Base-by-base conservation (phyloP, 2,329 filamentous ascomycete species). In the Penicillium sp. region DNA sequence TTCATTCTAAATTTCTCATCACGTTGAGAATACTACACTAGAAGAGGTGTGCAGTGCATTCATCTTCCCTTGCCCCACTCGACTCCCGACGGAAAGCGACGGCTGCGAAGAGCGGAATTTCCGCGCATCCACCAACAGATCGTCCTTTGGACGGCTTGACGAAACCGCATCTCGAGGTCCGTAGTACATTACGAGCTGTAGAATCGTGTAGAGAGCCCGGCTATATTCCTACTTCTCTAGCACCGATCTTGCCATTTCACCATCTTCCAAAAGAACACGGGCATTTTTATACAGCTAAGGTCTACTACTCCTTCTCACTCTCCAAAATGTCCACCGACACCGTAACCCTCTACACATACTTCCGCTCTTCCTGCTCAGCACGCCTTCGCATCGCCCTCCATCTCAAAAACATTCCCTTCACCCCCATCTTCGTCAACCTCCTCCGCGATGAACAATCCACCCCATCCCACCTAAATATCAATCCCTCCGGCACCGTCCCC, bases 311-410 rank as follows among this genome's bases (percentile, higher is more conserved):
- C 18, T 27, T 39, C 36, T 27, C 11, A 31, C 31, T 11, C 46
- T 16, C 54, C 65, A 66, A 55, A 58, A 73, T 68, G 35, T 16
- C 24, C 64, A 18, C 64, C 52, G 57, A 62, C 37, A 61, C 59
- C 60, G 57, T 73, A 49, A 73, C 70, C 2, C 80, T 88, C 10
- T 81, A 88, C 75, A 83, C 80, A 60, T 88, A 87, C 75, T 87
- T 83, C 73, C 80, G 84, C 61, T 88, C 86, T 50, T 87, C 85
- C 16, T 88, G 85, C 74, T 83, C 85, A 1, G 85, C 82, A 0
- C 82, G 86, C 13, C 75, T 89, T 5, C 84, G 85, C 47, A 87
- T 88, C 59, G 83, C 84, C 11, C 75, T 87, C 1, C 75, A 83
- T 56, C 75, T 85, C 52, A 88, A 88, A 64, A 69, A 69, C 22